Base-by-base conservation (phyloP, 768 basidiomycete species). In the Omphalotus guepiniiformis region DNA sequence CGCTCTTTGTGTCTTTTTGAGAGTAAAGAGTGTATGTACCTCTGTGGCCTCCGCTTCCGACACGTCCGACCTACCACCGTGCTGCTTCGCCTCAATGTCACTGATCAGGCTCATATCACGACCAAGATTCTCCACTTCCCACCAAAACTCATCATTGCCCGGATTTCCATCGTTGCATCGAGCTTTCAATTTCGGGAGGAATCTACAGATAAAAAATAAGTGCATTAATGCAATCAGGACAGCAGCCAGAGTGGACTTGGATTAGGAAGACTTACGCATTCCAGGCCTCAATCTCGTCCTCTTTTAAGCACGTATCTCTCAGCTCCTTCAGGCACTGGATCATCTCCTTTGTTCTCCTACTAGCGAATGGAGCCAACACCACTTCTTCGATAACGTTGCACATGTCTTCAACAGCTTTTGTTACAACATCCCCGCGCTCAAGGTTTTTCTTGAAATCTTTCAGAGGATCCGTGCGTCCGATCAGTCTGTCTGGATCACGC, bases 251-350 rank as follows among this genome's bases (percentile, higher is more conserved):
- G 30, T 32, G 9, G 30, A 9, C 30, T n/a, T n/a, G n/a, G n/a
- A 32, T 22, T 18, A 28, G 12, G 22, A 21, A 42, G 13, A 70
- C 78, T 54, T 53, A 85, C 84, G 58, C 65, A 64, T 93, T 92
- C 89, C 89, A 93, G 26, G 77, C 78, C 37, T 86, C 84, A 29
- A 91, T 78, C 62, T 92, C 88, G 62, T 91, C 87, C 66, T 91
- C 86, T 80, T 73, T 74, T 53, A 89, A 61, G 21, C 82, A 86
- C 3, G 78, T 76, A 43, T 77, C 72, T 58, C 93, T 75, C 67
- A 95, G 64, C 32, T 61, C 73, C 52, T 68, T 64, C 75, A 95
- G 68, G 61, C 89, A 93, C 32, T 85, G 79, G 22, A 90, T 39
- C 68, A 93, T 75, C 63, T 92, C 86, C 13, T 71, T 70, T 29